phyloP scores from a whole-genome alignment of 495 filamentous ascomycete species.

The Podospora conica region DNA sequence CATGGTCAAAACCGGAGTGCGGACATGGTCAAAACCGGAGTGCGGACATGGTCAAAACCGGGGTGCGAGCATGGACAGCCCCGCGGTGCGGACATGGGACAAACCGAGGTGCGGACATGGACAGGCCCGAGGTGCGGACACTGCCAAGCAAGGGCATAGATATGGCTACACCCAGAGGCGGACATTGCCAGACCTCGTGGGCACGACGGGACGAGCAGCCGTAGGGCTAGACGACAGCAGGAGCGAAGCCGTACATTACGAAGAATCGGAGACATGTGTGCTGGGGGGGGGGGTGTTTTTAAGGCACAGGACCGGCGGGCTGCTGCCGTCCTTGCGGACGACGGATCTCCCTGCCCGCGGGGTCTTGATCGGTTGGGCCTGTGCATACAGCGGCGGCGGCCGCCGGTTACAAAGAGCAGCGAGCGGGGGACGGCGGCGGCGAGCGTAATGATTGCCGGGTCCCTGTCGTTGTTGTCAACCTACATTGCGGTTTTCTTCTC shows the following conservation, averaged over 20 bases:
- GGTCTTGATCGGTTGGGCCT: not conserved
- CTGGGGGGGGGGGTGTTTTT: not conserved
- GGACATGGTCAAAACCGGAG: not conserved
- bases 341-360: too few relatives aligned
- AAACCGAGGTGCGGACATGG: not conserved
- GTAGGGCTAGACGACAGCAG: not conserved
- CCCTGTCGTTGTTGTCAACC: conserved; percentile 6
- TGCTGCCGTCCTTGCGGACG: not conserved
- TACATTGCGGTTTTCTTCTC: conserved; percentile 19
- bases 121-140: not conserved
- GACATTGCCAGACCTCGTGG: not conserved
- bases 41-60: not conserved
- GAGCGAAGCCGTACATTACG: not conserved
- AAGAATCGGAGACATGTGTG: not conserved
- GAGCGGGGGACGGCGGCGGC: not conserved
- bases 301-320: not conserved
- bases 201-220: not conserved
- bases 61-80: too few relatives aligned
- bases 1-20: not conserved
- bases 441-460: not conserved
- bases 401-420: conserved; percentile 1
- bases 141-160: not conserved
- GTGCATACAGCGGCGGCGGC: not conserved
- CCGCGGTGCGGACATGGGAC: not conserved
- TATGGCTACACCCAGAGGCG: not conserved